phyloP scores from a whole-genome alignment of 2,329 filamentous ascomycete genomes.

The Lachnum nothofagi region DNA sequence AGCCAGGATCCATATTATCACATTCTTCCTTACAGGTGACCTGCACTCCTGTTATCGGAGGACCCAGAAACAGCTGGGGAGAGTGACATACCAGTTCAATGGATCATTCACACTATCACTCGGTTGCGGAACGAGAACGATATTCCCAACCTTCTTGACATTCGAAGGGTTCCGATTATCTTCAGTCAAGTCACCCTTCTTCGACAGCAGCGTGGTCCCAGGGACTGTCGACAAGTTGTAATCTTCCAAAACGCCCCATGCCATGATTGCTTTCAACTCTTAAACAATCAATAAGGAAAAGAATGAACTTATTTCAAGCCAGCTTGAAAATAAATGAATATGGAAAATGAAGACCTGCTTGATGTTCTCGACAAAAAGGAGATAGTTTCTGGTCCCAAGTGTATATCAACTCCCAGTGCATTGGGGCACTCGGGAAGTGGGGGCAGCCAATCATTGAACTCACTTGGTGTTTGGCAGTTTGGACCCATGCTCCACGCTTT shows the following conservation, averaged over 20 bases:
- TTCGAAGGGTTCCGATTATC: not conserved
- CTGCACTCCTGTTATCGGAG: constrained; percentile 3
- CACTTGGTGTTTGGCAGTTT: not conserved
- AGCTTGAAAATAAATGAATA: not conserved
- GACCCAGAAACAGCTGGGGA: not conserved
- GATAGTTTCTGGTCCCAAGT: not conserved
- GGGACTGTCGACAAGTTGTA: not conserved
- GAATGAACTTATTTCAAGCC: not conserved
- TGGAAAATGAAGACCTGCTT: not conserved
- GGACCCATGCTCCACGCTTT: not conserved
- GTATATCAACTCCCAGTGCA: not conserved
- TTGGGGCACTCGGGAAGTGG: not conserved
- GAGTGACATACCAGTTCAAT: constrained; percentile 38
- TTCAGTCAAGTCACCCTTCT: not conserved
- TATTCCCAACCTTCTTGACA: constrained; percentile 26
- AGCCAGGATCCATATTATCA: constrained; percentile 12
- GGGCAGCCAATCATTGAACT: not conserved
- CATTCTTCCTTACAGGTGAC: constrained; percentile 15
- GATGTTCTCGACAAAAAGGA: not conserved
- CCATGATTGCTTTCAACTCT: not conserved
- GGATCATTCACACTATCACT: constrained; percentile 46
- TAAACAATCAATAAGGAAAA: not conserved
- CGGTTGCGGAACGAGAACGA: constrained; percentile 48
- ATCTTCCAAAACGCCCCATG: not conserved
- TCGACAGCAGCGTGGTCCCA: not conserved